These are phyloP conservation scores for Xerocomus potaroensis DNA, from an alignment of 768 basidiomycete genomes.

Conservation along the genomic window DNA sequence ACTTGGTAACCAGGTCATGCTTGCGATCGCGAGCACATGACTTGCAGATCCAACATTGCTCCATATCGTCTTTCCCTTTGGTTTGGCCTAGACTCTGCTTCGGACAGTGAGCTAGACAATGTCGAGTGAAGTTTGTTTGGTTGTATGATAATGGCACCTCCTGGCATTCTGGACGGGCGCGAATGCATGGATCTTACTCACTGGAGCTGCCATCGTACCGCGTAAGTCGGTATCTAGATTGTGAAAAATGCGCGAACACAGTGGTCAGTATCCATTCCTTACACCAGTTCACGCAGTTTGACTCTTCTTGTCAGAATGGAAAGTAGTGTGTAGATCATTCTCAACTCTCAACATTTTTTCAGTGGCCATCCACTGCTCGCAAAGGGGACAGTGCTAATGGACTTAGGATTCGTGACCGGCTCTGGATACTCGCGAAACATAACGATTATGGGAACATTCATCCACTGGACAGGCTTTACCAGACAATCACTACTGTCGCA, in stretches of 20 bases:
- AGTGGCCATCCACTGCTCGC: conserved; percentile 24
- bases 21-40: too few relatives aligned
- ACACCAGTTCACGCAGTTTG: not conserved
- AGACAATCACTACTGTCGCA: not conserved
- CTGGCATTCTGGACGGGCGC: too few relatives aligned
- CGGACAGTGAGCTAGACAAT: too few relatives aligned
- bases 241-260: not conserved
- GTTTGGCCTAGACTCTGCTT: too few relatives aligned
- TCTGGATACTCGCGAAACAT: not conserved
- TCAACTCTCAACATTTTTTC: conserved; percentile 21
- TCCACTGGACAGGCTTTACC: not conserved
- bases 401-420: not conserved
- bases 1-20: too few relatives aligned
- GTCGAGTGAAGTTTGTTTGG: too few relatives aligned
- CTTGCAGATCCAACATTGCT: too few relatives aligned
- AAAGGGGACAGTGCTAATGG: not conserved
- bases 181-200: not conserved
- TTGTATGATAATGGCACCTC: too few relatives aligned
- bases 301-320: not conserved
- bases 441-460: not conserved
- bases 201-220: too few relatives aligned
- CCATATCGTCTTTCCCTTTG: too few relatives aligned
- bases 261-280: conserved; percentile 1
- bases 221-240: too few relatives aligned
- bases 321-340: conserved; percentile 12